These are phyloP conservation scores for Fusarium marasasianum DNA, from an alignment of 2,329 filamentous ascomycete genomes.

Conservation along the genomic window DNA sequence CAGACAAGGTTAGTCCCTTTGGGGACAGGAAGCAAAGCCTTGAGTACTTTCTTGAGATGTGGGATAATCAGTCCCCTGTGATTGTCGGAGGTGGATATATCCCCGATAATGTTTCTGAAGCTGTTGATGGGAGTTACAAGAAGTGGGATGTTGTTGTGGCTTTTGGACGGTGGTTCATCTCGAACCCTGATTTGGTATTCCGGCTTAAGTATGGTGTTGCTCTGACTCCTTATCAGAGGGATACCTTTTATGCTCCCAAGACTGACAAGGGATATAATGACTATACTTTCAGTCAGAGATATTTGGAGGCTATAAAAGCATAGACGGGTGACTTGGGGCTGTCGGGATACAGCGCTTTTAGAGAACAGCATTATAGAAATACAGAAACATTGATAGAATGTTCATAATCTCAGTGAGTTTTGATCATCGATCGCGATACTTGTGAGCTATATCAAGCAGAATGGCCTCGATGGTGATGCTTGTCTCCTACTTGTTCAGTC, in stretches of 20 bases:
- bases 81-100: constrained; percentile 47
- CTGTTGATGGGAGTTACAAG: constrained; percentile 39
- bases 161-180: constrained; percentile 49
- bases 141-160: constrained; percentile 42
- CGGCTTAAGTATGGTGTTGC: constrained; percentile 50
- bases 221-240: constrained; percentile 50
- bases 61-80: constrained; percentile 46
- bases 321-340: fast-evolving
- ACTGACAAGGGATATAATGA: constrained; percentile 43
- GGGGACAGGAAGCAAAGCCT: constrained; percentile 47
- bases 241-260: constrained; percentile 51
- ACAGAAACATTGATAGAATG: not conserved
- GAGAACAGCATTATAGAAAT: fast-evolving
- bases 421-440: no score
- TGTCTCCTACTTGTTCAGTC: constrained; percentile 38
- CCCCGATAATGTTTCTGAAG: constrained; percentile 35
- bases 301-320: not conserved
- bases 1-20: constrained; percentile 13
- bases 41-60: constrained; percentile 46
- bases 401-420: no score
- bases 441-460: no score
- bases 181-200: constrained; percentile 51
- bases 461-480: no score
- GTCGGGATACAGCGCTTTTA: not conserved
- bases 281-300: constrained; percentile 43